Evolutionary conservation across 177 flowering plant genomes (phyloP).

Genomic region (Tripterygium wilfordii): DNA sequence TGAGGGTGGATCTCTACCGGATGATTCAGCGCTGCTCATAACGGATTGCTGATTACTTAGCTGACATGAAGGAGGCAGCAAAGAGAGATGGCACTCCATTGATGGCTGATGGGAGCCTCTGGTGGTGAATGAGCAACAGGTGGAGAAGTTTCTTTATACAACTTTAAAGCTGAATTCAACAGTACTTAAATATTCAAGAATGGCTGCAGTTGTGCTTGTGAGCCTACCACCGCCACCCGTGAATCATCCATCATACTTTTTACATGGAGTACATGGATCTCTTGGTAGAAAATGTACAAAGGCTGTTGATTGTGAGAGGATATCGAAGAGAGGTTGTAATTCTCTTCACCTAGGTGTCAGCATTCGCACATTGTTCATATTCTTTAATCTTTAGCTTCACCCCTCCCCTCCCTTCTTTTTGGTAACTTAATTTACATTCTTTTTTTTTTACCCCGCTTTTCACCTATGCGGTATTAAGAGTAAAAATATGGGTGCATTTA

Average conservation of each 20-base stretch:
- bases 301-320: conserved; percentile 90
- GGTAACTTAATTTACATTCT: no score
- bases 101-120: conserved; percentile 75
- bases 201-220: conserved; percentile 94
- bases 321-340: conserved; percentile 90
- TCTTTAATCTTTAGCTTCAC: no score
- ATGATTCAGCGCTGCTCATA: conserved; percentile 62
- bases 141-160: conserved; percentile 85
- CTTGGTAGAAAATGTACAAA: conserved; percentile 80
- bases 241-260: conserved; percentile 78
- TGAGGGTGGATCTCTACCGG: conserved; percentile 56
- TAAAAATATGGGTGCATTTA: no score
- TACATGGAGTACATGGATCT: conserved; percentile 98
- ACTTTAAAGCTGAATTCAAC: conserved; percentile 82
- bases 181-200: conserved; percentile 75
- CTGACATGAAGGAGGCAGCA: conserved; percentile 54
- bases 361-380: no score
- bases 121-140: conserved; percentile 73
- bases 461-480: no score
- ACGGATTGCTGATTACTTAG: conserved; percentile 49
- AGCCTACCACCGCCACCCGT: conserved; percentile 89
- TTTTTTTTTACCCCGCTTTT: no score
- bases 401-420: no score
- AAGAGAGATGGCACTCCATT: conserved; percentile 35
- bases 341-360: conserved; percentile 83